Evolutionary conservation across 306 rosid genomes (phyloP).

Genomic region (Pyrus pyrifolia): DNA sequence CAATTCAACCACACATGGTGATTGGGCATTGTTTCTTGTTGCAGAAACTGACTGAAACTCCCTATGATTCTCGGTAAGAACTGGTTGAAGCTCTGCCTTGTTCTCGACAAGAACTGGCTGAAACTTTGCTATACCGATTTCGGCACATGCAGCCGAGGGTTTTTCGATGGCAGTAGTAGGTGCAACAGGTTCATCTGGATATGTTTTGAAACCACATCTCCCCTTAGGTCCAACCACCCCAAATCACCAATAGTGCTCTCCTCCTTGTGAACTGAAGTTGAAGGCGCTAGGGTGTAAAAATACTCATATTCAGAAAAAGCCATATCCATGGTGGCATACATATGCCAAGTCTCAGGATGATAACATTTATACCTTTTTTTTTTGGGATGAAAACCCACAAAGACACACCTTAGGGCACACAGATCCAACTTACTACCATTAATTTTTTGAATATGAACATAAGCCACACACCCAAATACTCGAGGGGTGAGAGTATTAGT

Average conservation of each 20-base stretch:
- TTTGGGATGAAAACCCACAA: not conserved
- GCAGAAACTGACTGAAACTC: too few relatives aligned
- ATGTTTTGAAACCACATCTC: not conserved
- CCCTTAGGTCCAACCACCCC: not conserved
- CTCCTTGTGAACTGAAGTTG: not conserved
- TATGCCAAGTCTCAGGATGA: not conserved
- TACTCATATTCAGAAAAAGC: not conserved
- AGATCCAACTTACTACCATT: not conserved
- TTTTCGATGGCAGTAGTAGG: too few relatives aligned
- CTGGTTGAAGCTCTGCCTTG: too few relatives aligned
- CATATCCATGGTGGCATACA: not conserved
- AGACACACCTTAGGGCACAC: not conserved
- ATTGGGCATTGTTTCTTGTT: too few relatives aligned
- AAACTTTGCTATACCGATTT: too few relatives aligned
- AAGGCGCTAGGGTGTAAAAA: not conserved
- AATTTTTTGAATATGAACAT: not conserved
- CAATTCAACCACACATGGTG: accelerated
- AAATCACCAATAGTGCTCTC: not conserved
- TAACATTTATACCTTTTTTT: not conserved
- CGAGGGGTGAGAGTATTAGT: not conserved
- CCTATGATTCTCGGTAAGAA: too few relatives aligned
- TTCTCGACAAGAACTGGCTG: too few relatives aligned
- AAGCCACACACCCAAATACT: not conserved
- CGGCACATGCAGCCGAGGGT: too few relatives aligned
- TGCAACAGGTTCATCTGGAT: too few relatives aligned